Evolutionary conservation across 495 filamentous ascomycete genomes (phyloP).

Genomic region (Filosporella fistucella): DNA sequence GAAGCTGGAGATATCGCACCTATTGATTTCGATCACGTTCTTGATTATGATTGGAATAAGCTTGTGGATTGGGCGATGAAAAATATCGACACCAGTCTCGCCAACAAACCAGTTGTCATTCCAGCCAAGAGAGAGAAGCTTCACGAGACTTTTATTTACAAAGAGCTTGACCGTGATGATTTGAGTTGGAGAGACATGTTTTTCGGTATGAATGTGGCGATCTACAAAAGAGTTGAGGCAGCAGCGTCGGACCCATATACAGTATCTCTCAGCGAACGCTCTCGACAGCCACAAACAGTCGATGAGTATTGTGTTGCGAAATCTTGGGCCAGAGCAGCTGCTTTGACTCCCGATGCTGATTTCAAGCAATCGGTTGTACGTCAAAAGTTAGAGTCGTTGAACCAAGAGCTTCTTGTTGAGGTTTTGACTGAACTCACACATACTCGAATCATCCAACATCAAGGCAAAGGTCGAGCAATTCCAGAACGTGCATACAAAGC

Average conservation of each 20-base stretch:
- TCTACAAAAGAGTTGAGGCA: constrained; percentile 35
- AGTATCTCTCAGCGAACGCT: neutral
- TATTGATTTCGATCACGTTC: constrained; percentile 67
- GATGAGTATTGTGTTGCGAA: constrained; percentile 39
- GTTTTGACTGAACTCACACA: constrained; percentile 53
- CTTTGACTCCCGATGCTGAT: constrained; percentile 43
- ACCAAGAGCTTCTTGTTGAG: constrained; percentile 44
- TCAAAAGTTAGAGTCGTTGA: constrained; percentile 37
- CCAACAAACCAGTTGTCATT: constrained; percentile 25
- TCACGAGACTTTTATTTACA: constrained; percentile 27
- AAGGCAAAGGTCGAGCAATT: constrained; percentile 45
- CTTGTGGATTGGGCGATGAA: constrained; percentile 66
- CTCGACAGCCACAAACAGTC: neutral
- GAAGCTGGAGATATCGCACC: constrained; percentile 57
- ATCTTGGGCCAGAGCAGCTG: constrained; percentile 58
- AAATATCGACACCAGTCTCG: constrained; percentile 24
- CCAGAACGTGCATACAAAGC: constrained; percentile 55
- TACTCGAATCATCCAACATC: constrained; percentile 55
- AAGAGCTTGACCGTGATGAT: constrained; percentile 27
- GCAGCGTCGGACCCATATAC: constrained; percentile 19
- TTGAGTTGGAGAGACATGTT: constrained; percentile 44
- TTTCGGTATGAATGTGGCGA: constrained; percentile 35
- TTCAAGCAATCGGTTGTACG: constrained; percentile 40
- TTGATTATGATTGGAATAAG: constrained; percentile 70
- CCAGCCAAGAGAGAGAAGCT: constrained; percentile 29